Evolutionary conservation across 192 early-diverging fungal species (phyloP), one percentile per base, ranked within the genome.

Genomic region (Backusella liffmaniae): DNA sequence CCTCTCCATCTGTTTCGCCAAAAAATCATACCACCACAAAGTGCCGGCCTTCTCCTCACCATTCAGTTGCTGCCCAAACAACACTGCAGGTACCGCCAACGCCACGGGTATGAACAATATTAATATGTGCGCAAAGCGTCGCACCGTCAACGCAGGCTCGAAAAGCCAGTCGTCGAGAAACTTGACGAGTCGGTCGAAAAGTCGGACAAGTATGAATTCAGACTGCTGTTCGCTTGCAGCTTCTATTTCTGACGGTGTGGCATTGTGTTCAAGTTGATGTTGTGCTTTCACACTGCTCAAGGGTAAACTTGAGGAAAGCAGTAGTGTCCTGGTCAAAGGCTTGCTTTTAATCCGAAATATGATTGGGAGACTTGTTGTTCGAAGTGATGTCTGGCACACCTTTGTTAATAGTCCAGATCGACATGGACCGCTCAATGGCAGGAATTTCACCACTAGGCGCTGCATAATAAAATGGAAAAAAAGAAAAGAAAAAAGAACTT

Each of bases 11-110:
- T 92, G 90, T 66, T 69, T 85, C 51, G 96, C 90, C 21, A 98
- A 70, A 16, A 94, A 84, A 34, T 85, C 77, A 80, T 96, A 94
- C 95, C 97, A 99, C 94, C 93, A 96, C 3, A 97, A 68, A 2
- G 88, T 79, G 18, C 91, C 90, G 6, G 85, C 70, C 8, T 83
- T 82, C 62, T 92, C 92, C 7, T 83, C 66, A 26, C 90, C 81
- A 29, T 79, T 73, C 4, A 80, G 53, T 23, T 80, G 67, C 39
- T 68, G 66, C 1, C 94, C 94, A 46, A 93, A 80, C 42, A 86
- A 88, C 46, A 90, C 82, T 0, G 80, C 70, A 0, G 95, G 94
- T 18, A 87, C 80, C 0, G 88, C 74, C 10, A 91, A 36, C 1
- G 89, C 72, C 9, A 95, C 84, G 0, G 96, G 96, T n/a, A 90